These are phyloP conservation scores for Fusarium armeniacum DNA, from an alignment of 2,329 filamentous ascomycete species.

Conservation along the genomic window DNA sequence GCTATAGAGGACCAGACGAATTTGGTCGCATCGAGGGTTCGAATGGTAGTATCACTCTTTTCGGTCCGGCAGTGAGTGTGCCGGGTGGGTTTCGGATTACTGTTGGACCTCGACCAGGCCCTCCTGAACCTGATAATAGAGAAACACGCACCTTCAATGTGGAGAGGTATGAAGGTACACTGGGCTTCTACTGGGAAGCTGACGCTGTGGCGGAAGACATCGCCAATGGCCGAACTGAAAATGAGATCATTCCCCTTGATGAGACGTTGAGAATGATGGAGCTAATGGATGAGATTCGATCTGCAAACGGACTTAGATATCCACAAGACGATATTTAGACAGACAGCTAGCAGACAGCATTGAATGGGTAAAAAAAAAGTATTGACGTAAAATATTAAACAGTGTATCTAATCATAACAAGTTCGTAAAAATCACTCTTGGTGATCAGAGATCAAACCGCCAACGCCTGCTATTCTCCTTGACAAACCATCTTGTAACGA, in stretches of 20 bases:
- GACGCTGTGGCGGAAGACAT: conserved; percentile 31
- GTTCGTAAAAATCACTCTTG: conserved; percentile 29
- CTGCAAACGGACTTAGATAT: conserved; percentile 16
- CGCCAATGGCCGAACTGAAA: conserved; percentile 54
- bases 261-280: conserved; percentile 62
- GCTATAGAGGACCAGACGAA: conserved; percentile 14
- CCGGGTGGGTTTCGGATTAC: conserved; percentile 25
- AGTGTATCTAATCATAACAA: conserved; percentile 16
- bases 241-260: conserved; percentile 58
- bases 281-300: conserved; percentile 62
- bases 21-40: conserved; percentile 26
- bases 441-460: conserved; percentile 46
- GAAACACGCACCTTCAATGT: conserved; percentile 20
- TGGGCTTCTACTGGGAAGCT: conserved; percentile 34
- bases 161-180: conserved; percentile 15
- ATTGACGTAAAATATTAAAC: conserved; percentile 24
- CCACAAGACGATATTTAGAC: conserved; percentile 22
- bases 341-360: too few species aligned
- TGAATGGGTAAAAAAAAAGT: background rate
- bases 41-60: conserved; percentile 16
- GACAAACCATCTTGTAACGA: conserved; percentile 54
- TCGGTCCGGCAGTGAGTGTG: conserved; percentile 24
- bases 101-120: conserved; percentile 5
- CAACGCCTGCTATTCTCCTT: conserved; percentile 55
- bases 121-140: conserved; percentile 3